Base-by-base conservation (phyloP, 106 monocot species). In the Dioscorea zingiberensis region DNA sequence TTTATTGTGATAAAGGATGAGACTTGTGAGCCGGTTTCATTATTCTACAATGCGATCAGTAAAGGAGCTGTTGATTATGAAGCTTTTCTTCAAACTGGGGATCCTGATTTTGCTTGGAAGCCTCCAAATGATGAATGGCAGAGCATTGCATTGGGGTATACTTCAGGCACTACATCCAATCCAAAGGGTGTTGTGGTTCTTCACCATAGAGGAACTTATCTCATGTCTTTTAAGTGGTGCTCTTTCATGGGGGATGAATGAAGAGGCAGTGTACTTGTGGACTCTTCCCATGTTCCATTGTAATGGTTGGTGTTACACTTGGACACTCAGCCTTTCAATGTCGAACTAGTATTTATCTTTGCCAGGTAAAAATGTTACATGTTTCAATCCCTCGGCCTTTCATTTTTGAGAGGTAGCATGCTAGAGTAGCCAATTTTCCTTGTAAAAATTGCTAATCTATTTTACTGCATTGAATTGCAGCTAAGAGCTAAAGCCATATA, bases 211-310 rank as follows among this genome's bases (percentile, higher is more conserved):
- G 95, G 95, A 45, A 91, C 95, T 47, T 95, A 95, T 77, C 78
- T 95, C 19, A 91, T 88, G 90, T 77, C 95, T 67, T 54, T n/a
- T 95, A 10, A 85, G 95, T 74, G 72, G 44, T 67, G 67, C 91
- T 63, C 59, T 95, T 11, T 44, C 88, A 38, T 95, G 95, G 95
- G 85, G 83, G 25, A 74, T 95, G 76, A 83, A 66, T 77, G 95
- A 95, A 77, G 95, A 91, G 3, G 80, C 88, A 10, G 73, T 83
- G 21, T 95, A 95, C 53, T 66, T 95, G 59, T 95, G 95, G 95
- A 95, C 87, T 49, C 56, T 95, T 7, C 95, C 95, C 18, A 88
- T 95, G 95, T 95, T 95, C 56, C 95, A 95, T 54, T 95, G 95
- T 60, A 95, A 95, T 65, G 95, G 95, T 16, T 91, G 95, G 95